Base-by-base conservation (phyloP, 345 rosid species). In the Populus alba region DNA sequence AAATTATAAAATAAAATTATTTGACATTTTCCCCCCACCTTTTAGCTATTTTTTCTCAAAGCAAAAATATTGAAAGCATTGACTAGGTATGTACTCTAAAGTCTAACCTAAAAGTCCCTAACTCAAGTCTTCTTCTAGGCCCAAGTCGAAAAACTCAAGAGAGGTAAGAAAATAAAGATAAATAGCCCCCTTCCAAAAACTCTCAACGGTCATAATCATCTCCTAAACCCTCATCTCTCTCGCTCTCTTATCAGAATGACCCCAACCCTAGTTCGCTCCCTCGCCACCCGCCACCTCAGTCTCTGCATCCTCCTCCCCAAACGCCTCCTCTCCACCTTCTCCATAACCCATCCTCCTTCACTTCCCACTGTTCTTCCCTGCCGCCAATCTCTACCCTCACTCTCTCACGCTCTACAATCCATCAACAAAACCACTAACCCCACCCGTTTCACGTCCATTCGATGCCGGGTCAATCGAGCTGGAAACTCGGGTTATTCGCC, bases 401-500 rank as follows among this genome's bases (percentile, higher is more conserved):
- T 70, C 72, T 79, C 83, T 47, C 79, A 79, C 35, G 83, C 80
- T 53, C 72, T 76, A 62, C 80, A 55, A 27, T 76, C 77, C 10
- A 38, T 87, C 25, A 59, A 9, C 18, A 49, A 7, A 13, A 68
- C 80, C 39, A 20, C 80, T 20, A 35, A 18, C 53, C 62, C 74
- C 22, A 37, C 88, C 22, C 87, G 89, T 22, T 90, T 90, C 68
- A 79, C 87, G 39, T 15, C 92, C 51, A 82, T 97, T 22, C 86
- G 97, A 0, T 91, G 95, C 90, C 82, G 86, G 41, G 97, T 87
- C 62, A 87, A 91, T 85, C 92, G 97, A 57, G 77, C 97, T 8
- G 97, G 98, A 6, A 78, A 78, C 82, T 86, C 95, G 0, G 77
- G 90, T 16, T 96, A 96, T 89, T 92, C 98, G 8, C 98, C 98